These are phyloP conservation scores for Diaporthe humulicola DNA, from an alignment of 2,329 filamentous ascomycete species.

Conservation along the genomic window DNA sequence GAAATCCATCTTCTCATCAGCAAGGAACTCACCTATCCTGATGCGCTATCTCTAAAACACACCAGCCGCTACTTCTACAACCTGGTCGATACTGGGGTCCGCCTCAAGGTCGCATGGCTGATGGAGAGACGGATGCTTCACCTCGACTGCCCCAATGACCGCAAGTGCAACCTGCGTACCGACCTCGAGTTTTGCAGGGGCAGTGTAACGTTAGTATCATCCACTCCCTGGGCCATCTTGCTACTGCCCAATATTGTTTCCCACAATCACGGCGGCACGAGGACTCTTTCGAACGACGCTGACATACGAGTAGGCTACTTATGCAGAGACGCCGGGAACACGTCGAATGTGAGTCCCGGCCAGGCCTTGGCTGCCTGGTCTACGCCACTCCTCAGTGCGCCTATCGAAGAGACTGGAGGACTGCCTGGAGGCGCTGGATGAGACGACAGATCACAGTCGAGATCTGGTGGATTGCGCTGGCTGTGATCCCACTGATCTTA, in stretches of 20 bases:
- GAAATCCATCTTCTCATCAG: constrained; percentile 77
- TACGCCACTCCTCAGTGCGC: constrained; percentile 63
- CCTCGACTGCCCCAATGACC: constrained; percentile 74
- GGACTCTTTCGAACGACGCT: not conserved
- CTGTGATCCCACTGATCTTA: constrained; percentile 55
- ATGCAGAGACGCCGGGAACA: constrained; percentile 73
- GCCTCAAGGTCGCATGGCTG: constrained; percentile 78
- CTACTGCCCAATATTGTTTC: not conserved
- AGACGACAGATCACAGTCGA: constrained; percentile 59
- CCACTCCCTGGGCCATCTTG: not conserved
- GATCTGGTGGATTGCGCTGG: constrained; percentile 63
- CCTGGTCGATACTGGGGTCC: constrained; percentile 75
- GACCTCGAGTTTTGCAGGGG: constrained; percentile 72
- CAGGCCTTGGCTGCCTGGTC: constrained; percentile 68
- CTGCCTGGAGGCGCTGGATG: constrained; percentile 61
- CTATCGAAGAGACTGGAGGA: constrained; percentile 59
- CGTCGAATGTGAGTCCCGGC: constrained; percentile 70
- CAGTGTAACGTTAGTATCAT: constrained; percentile 65
- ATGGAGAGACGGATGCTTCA: constrained; percentile 73
- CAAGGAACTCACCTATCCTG: constrained; percentile 74
- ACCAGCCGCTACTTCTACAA: constrained; percentile 73
- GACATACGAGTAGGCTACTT: constrained; percentile 57
- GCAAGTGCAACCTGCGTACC: constrained; percentile 69
- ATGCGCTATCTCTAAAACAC: constrained; percentile 79
- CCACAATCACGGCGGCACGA: not conserved